Percentiles rank a stretch among this genome's conserved stretches.
phyloP scores from a whole-genome alignment of 108 stramenopile species.

The Nitzschia sp. region DNA sequence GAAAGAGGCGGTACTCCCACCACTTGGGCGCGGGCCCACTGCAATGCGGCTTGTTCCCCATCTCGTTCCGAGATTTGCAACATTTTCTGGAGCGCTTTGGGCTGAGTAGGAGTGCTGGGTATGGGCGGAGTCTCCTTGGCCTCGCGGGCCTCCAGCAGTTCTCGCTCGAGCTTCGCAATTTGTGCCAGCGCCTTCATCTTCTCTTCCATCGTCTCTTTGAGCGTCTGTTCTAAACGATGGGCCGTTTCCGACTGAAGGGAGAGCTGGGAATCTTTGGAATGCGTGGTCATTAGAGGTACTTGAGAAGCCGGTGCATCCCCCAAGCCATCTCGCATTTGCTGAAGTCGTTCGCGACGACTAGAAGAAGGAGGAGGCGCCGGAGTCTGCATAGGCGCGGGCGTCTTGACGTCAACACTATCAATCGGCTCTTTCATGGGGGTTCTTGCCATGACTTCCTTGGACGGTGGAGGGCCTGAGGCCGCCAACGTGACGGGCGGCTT shows the following conservation, averaged over 20 bases:
- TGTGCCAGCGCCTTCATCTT: slow-evolving; percentile 37
- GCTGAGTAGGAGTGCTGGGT: neutral
- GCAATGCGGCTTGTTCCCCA: slow-evolving; percentile 41
- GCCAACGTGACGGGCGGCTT: too few species aligned
- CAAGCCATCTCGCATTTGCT: slow-evolving; percentile 17
- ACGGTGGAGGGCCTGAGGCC: neutral
- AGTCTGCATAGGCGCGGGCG: slow-evolving; percentile 11
- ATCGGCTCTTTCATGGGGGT: too few species aligned
- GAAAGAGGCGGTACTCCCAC: slow-evolving; percentile 14
- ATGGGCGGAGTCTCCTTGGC: slow-evolving; percentile 1
- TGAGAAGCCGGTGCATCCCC: neutral
- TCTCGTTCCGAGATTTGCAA: slow-evolving; percentile 35
- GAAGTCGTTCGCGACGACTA: slow-evolving; percentile 17
- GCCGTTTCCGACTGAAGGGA: neutral
- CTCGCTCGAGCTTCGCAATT: slow-evolving; percentile 27
- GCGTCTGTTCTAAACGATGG: slow-evolving; percentile 24
- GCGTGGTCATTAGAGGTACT: neutral
- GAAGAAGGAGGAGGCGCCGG: neutral
- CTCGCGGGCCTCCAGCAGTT: neutral
- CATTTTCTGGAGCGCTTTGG: slow-evolving; percentile 25
- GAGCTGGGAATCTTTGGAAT: neutral
- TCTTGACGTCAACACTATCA: slow-evolving; percentile 5
- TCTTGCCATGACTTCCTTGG: neutral
- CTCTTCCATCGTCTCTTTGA: slow-evolving; percentile 33
- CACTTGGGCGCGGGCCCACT: slow-evolving; percentile 39